Conservation (phyloP, 2,329 filamentous ascomycete species). For the Aotearoamyces nothofagi region DNA sequence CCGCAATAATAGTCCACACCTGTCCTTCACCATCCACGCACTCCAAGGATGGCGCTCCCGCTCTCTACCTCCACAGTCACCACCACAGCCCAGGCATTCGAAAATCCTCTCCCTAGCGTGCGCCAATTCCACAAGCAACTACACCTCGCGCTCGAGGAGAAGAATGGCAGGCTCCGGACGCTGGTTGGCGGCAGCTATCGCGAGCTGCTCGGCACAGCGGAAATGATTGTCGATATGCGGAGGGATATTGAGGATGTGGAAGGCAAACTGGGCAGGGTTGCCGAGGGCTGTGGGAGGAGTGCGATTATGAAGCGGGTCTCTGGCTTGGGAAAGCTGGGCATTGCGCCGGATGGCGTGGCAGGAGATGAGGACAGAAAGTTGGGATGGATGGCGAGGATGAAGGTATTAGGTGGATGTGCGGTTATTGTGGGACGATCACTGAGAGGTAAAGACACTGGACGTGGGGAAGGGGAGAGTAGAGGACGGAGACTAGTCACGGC, state of each 20-base stretch:
- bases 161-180: conserved; percentile 43
- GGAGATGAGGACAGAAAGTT: conserved; percentile 3
- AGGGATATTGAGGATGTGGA: conserved; percentile 62
- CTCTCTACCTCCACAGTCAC: conserved; percentile 36
- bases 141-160: conserved; percentile 44
- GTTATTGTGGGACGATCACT: conserved; percentile 33
- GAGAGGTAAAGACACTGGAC: conserved; percentile 20
- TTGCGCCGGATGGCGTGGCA: neutral
- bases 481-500: conserved; percentile 34
- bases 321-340: conserved; percentile 34
- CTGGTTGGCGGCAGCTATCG: conserved; percentile 62
- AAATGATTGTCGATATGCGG: conserved; percentile 87
- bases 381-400: conserved; percentile 25
- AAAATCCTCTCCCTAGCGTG: conserved; percentile 46
- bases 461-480: conserved; percentile 8
- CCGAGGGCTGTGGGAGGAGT: conserved; percentile 59
- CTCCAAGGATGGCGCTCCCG: conserved; percentile 19
- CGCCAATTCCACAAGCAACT: conserved; percentile 45
- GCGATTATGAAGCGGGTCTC: conserved; percentile 50
- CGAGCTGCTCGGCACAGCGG: conserved; percentile 79
- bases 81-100: conserved; percentile 19
- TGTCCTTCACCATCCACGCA: too few species aligned
- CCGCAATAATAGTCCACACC: too few species aligned
- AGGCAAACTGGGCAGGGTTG: conserved; percentile 53
- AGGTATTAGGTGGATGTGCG: conserved; percentile 35